Evolutionary conservation across 2,329 filamentous ascomycete species (phyloP), one percentile per base, ranked within the genome.

Genomic region (Simplicillium sp.): DNA sequence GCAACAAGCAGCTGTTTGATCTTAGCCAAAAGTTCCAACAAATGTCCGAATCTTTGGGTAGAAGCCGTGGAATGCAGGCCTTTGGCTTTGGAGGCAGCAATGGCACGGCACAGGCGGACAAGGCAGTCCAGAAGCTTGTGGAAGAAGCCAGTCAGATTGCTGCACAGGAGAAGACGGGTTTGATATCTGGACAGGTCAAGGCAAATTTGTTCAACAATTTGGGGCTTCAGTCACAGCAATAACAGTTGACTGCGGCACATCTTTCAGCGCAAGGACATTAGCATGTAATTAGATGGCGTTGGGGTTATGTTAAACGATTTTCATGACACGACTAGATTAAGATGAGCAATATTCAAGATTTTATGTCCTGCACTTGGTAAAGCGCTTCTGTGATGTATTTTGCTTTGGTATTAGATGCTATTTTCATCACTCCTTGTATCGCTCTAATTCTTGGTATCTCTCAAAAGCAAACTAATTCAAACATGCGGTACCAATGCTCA

Each of bases 1-100:
- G 82, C 39, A 94, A 84, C 54, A 92, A 89, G 61, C 89, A 96
- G 62, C 92, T 98, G 64, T 70, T 82, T 37, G 92, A 98, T 60
- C 70, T 97, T 34, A 84, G 84, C 33, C 77, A 80, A 49, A 96
- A 95, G 66, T 82, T 94, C 50, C 71, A 73, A 50, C 80, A 87
- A 48, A 77, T 80, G 3, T 77, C 68, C 7, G 44, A 40, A 11
- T 49, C 46, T 18, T 50, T 58, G n/a, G 35, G 50, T 2, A 52
- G 57, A 13, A 52, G 34, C 15, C 50, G 59, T 12, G 49, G 47
- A 15, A 42, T 48, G 16, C 53, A 56, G 32, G 52, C 52, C 11
- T 41, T 54, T 35, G 44, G 51, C 18, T 48, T 55, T 41, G 47
- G 48, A 11, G 47, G 48, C 3, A 46, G 48, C 31, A 40, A 20